phyloP scores from a whole-genome alignment of 148 eudicot genomes.

The Diospyros lotus region DNA sequence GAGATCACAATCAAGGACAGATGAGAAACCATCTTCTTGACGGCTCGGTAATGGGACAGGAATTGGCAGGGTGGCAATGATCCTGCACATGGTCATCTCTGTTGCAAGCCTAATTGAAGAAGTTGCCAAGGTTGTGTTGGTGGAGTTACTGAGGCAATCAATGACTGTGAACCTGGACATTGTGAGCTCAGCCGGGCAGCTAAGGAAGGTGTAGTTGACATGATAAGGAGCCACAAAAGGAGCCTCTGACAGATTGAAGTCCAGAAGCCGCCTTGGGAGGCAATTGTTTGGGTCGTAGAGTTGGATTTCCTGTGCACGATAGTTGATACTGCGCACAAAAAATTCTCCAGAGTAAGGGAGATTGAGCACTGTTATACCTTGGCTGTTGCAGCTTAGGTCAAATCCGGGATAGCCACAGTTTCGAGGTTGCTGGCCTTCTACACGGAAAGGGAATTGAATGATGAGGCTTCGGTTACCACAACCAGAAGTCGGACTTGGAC shows the following conservation, averaged over 20 bases:
- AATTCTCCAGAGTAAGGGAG: constrained; percentile 55
- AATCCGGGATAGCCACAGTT: constrained; percentile 64
- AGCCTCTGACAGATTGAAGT: constrained; percentile 45
- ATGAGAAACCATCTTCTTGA: constrained; percentile 17
- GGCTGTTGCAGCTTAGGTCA: constrained; percentile 35
- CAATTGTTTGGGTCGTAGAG: constrained; percentile 52
- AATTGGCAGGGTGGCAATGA: constrained; percentile 25
- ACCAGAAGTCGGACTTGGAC: constrained; percentile 26
- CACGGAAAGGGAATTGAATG: constrained; percentile 55
- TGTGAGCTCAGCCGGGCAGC: constrained; percentile 39
- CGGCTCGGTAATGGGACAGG: constrained; percentile 31
- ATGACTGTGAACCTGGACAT: constrained; percentile 24
- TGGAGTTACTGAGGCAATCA: constrained; percentile 59
- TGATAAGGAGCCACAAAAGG: constrained; percentile 34
- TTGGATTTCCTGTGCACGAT: constrained; percentile 34
- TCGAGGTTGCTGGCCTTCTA: constrained; percentile 20
- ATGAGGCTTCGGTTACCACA: constrained; percentile 30
- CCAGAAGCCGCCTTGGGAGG: constrained; percentile 41
- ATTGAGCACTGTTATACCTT: constrained; percentile 29
- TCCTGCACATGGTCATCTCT: constrained; percentile 27
- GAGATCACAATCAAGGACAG: constrained; percentile 35
- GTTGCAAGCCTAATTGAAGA: constrained; percentile 22
- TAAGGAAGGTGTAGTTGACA: constrained; percentile 42
- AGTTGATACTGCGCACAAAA: constrained; percentile 45
- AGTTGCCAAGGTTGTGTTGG: constrained; percentile 46